Evolutionary conservation across 495 filamentous ascomycete genomes (phyloP).

Genomic region (Barbatosphaeria neglecta): DNA sequence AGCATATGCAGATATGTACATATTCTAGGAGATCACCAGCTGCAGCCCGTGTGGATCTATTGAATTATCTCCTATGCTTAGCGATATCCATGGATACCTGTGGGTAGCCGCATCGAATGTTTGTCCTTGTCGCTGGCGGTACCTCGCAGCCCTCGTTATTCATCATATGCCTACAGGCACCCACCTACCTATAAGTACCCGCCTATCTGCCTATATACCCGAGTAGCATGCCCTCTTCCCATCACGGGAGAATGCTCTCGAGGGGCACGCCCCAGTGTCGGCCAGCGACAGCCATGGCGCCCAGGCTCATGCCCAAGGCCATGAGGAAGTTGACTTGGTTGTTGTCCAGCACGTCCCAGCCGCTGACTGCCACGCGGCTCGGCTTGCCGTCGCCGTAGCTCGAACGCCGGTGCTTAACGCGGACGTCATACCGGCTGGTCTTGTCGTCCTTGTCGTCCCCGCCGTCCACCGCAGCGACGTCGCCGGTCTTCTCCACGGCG

Average conservation of each 20-base stretch:
- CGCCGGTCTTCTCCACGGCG: constrained; percentile 22
- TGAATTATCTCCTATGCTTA: too few relatives aligned
- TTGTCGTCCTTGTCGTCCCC: not conserved
- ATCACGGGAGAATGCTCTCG: constrained; percentile 16
- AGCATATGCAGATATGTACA: too few relatives aligned
- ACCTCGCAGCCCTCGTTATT: too few relatives aligned
- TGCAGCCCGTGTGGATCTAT: too few relatives aligned
- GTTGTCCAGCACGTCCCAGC: constrained; percentile 73
- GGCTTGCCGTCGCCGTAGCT: constrained; percentile 46
- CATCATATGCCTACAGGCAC: too few relatives aligned
- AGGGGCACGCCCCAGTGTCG: constrained; percentile 41
- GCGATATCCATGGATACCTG: too few relatives aligned
- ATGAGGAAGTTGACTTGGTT: constrained; percentile 89
- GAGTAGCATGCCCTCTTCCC: not conserved
- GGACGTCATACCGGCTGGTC: constrained; percentile 24
- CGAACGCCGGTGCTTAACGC: constrained; percentile 28
- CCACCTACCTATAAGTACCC: too few relatives aligned
- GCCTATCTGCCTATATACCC: too few relatives aligned
- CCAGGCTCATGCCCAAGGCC: constrained; percentile 69
- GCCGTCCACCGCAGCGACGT: constrained; percentile 8
- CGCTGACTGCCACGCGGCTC: constrained; percentile 61
- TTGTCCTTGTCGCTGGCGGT: too few relatives aligned
- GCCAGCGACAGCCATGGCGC: constrained; percentile 54
- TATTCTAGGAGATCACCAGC: too few relatives aligned
- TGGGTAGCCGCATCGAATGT: too few relatives aligned